A percentile compares a stretch with the other conserved stretches of the same genome.
Evolutionary conservation across 345 rosid species (phyloP).

Genomic region (Hibiscus tridactylites): DNA sequence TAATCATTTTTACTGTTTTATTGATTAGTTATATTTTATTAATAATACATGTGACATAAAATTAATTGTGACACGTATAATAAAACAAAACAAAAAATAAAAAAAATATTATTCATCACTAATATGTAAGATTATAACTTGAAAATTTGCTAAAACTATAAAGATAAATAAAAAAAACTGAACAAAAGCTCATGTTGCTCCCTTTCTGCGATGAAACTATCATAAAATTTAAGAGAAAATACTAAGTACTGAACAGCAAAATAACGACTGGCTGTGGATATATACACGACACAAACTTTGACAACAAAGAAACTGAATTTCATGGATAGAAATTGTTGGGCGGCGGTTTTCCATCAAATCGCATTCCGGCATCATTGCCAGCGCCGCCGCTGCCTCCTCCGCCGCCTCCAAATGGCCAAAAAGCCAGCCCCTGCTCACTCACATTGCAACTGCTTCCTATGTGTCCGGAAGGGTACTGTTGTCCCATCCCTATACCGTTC

Average conservation of each 20-base stretch:
- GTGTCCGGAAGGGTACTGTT: background rate
- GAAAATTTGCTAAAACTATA: no score
- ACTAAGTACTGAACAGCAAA: background rate
- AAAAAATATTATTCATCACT: no score
- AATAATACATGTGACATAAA: no score
- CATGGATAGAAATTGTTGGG: background rate
- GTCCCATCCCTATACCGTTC: background rate
- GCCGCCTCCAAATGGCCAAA: background rate
- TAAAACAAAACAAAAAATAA: no score
- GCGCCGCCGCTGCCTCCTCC: background rate
- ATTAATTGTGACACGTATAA: no score
- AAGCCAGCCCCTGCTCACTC: background rate
- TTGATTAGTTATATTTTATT: no score
- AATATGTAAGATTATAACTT: no score
- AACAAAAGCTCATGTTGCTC: no score
- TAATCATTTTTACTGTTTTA: no score
- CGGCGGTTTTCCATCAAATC: background rate
- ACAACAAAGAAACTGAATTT: conserved; percentile 2
- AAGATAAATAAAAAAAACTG: no score
- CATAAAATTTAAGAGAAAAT: background rate
- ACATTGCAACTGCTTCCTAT: background rate
- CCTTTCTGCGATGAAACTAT: no score
- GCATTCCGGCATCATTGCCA: background rate
- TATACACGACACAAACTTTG: background rate
- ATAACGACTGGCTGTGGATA: background rate